These are phyloP conservation scores for Eremothecium cymbalariae DNA, from an alignment of 1,139 yeast genomes.

Conservation along the genomic window DNA sequence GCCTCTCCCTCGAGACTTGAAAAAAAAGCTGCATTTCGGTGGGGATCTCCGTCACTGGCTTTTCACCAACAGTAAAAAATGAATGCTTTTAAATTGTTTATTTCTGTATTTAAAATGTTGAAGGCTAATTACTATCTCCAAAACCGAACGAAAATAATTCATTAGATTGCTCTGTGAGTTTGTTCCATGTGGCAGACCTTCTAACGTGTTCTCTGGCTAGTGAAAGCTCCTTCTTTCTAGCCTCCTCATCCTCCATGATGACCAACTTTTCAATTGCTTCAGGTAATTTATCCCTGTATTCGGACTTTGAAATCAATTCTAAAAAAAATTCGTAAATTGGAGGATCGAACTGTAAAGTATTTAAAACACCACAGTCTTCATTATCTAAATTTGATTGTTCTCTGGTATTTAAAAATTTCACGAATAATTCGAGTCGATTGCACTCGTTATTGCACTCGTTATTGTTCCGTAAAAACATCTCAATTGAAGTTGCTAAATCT, in stretches of 20 bases:
- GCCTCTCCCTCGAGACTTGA: no score
- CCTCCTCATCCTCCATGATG: slow-evolving; percentile 27
- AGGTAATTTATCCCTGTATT: slow-evolving; percentile 32
- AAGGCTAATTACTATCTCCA: no score
- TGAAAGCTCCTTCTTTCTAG: slow-evolving; percentile 24
- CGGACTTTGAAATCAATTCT: slow-evolving; percentile 33
- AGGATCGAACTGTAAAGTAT: slow-evolving; percentile 33
- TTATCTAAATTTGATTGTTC: slow-evolving; percentile 23
- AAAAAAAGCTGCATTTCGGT: no score
- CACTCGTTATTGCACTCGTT: slow-evolving; percentile 11
- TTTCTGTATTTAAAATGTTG: not conserved
- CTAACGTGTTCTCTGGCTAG: slow-evolving; percentile 17
- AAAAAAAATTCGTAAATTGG: slow-evolving; percentile 55
- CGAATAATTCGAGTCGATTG: slow-evolving; percentile 16
- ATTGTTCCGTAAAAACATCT: slow-evolving; percentile 22
- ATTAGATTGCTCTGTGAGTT: slow-evolving; percentile 13
- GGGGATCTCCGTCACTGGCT: no score
- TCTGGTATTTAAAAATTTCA: slow-evolving; percentile 22
- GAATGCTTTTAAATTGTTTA: not conserved
- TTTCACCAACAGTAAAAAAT: no score
- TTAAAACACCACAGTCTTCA: slow-evolving; percentile 36
- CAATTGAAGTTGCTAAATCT: slow-evolving; percentile 39
- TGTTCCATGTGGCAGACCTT: slow-evolving; percentile 31
- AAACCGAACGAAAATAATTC: slow-evolving; percentile 30
- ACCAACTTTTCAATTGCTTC: slow-evolving; percentile 34